Evolutionary conservation across 106 monocot species (phyloP).

Genomic region (Acorus gramineus): DNA sequence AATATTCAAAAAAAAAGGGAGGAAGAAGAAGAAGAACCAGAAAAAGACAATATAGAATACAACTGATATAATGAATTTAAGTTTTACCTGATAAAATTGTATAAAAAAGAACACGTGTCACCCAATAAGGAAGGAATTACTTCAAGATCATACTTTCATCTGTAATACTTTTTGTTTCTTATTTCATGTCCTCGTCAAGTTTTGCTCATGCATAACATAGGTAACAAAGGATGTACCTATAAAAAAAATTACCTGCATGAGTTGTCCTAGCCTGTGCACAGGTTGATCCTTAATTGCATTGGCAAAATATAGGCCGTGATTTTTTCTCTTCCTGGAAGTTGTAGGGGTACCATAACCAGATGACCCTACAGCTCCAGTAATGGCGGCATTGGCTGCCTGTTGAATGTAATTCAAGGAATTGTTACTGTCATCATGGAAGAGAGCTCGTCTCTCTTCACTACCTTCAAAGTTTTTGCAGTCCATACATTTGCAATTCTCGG

Average conservation of each 20-base stretch:
- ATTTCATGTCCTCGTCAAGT: no score
- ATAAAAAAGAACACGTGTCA: no score
- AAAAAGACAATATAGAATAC: no score
- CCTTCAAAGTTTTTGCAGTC: constrained; percentile 92
- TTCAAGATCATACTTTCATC: no score
- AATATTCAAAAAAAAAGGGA: no score
- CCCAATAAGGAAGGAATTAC: no score
- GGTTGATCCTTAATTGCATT: constrained; percentile 38
- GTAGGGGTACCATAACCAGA: constrained; percentile 57
- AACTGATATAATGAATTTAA: no score
- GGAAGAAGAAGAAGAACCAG: no score
- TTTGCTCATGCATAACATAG: no score
- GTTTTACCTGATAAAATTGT: no score
- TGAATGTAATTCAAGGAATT: constrained; percentile 49
- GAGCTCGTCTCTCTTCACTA: constrained; percentile 65
- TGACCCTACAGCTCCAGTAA: constrained; percentile 65
- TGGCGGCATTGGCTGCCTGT: constrained; percentile 73
- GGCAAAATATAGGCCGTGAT: constrained; percentile 44
- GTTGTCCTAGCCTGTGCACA: constrained; percentile 33
- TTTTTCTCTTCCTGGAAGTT: constrained; percentile 62
- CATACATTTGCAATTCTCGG: constrained; percentile 87
- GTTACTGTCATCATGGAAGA: constrained; percentile 59
- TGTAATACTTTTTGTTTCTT: no score
- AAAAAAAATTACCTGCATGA: constrained; percentile 44
- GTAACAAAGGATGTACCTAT: not conserved